A percentile compares a stretch with the other conserved stretches of the same genome.
phyloP scores from a whole-genome alignment of 1,139 yeast species.

The Pneumocystis wakefieldiae region DNA sequence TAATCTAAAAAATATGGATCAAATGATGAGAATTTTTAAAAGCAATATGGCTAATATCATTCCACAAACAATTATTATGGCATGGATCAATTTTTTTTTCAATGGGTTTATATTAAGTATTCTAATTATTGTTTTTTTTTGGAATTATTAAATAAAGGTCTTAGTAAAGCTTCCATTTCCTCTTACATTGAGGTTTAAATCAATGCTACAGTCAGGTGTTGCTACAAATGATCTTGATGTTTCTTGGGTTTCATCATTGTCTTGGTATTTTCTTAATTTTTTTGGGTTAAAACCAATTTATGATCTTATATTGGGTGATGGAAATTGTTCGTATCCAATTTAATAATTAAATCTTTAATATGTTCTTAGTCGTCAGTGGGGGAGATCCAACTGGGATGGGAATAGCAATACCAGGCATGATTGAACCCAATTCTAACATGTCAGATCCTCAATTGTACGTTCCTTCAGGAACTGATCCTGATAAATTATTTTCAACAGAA shows the following conservation, averaged over 20 bases:
- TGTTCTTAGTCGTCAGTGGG: slow-evolving; percentile 8
- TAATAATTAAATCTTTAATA: background rate
- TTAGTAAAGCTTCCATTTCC: slow-evolving; percentile 64
- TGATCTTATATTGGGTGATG: slow-evolving; percentile 51
- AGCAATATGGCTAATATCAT: slow-evolving; percentile 68
- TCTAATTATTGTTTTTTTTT: background rate
- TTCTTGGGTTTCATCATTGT: slow-evolving; percentile 85
- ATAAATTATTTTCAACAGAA: slow-evolving; percentile 47
- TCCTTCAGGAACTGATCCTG: slow-evolving; percentile 35
- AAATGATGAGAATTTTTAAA: slow-evolving; percentile 66
- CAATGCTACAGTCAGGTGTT: slow-evolving; percentile 83
- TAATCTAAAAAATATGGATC: slow-evolving; percentile 60
- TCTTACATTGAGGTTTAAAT: slow-evolving; percentile 72
- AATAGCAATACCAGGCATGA: slow-evolving; percentile 15
- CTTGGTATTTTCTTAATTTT: slow-evolving; percentile 92
- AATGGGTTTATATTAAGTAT: slow-evolving; percentile 62
- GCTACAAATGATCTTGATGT: slow-evolving; percentile 74
- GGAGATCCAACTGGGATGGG: slow-evolving; percentile 13
- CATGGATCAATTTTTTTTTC: slow-evolving; percentile 88
- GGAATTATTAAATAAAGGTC: background rate
- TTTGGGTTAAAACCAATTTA: slow-evolving; percentile 74
- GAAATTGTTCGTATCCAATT: slow-evolving; percentile 18
- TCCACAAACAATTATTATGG: slow-evolving; percentile 89
- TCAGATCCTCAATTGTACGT: slow-evolving; percentile 19
- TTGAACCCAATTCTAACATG: slow-evolving; percentile 16